Evolutionary conservation across 208 protist species (phyloP).

Genomic region (Entamoeba dispar): DNA sequence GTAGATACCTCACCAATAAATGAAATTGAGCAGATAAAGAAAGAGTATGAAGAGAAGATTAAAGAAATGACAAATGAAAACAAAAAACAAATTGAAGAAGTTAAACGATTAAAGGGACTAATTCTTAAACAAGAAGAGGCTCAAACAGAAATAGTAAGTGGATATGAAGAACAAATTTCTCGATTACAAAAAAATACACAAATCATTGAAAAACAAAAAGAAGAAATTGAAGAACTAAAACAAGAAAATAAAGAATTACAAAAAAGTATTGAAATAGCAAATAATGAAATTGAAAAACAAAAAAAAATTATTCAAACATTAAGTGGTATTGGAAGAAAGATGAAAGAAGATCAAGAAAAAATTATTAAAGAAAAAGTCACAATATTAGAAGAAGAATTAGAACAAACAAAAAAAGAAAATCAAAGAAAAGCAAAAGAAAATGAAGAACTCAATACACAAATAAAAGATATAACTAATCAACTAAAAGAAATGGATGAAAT

Average conservation of each 20-base stretch:
- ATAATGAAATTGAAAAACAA: not conserved
- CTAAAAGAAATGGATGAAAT: not conserved
- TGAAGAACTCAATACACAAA: not conserved
- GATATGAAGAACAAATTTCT: not conserved
- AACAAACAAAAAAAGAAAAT: not conserved
- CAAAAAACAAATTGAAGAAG: not conserved
- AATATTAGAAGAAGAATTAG: not conserved
- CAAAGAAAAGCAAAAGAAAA: not conserved
- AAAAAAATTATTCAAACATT: not conserved
- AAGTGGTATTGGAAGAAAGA: not conserved
- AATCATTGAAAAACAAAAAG: not conserved
- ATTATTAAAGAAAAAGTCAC: not conserved
- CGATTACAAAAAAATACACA: not conserved
- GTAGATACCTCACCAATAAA: no score
- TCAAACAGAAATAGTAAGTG: not conserved
- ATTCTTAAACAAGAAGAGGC: not conserved
- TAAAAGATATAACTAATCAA: not conserved
- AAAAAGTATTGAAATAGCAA: not conserved
- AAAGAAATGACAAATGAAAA: not conserved
- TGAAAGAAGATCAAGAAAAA: not conserved
- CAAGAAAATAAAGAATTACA: not conserved
- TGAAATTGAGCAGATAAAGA: no score
- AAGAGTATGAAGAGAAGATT: no score
- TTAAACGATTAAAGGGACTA: not conserved
- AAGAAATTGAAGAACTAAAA: not conserved